Conservation (phyloP, 2,329 filamentous ascomycete species). For the Cryphonectria parasitica region DNA sequence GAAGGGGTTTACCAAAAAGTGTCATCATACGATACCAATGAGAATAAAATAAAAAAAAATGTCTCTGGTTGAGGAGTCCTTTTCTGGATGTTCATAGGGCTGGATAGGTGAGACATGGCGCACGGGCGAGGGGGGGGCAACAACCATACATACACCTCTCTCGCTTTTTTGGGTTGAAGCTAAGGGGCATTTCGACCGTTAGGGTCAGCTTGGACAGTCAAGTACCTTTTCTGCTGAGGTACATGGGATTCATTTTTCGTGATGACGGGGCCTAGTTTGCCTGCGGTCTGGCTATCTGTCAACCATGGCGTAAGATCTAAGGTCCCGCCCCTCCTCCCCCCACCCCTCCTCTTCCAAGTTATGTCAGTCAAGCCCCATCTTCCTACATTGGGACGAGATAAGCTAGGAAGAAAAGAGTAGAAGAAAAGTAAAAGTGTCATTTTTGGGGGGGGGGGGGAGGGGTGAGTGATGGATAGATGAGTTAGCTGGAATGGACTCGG, state of each 20-base stretch:
- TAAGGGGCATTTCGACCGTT: not conserved
- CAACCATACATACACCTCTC: not conserved
- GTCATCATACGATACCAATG: not conserved
- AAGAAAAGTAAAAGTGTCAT: not conserved
- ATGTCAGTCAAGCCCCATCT: not conserved
- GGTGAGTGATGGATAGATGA: no score
- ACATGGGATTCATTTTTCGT: constrained; percentile 11
- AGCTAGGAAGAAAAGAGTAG: not conserved
- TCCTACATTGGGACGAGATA: not conserved
- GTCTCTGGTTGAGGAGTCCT: not conserved
- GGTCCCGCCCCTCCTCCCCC: not conserved
- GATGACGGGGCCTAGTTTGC: not conserved
- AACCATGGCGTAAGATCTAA: not conserved
- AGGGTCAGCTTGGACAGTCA: not conserved
- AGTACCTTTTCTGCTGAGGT: constrained; percentile 11
- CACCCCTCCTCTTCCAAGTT: not conserved
- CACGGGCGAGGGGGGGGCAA: not conserved
- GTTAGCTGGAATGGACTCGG: not conserved
- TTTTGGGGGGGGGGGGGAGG: no score
- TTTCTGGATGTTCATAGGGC: constrained; percentile 19
- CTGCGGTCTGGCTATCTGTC: not conserved
- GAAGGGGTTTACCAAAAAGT: not conserved
- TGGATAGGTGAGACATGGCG: constrained; percentile 13
- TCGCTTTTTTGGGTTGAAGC: not conserved
- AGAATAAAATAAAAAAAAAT: not conserved